phyloP scores from a whole-genome alignment of 768 basidiomycete species.

The Boletus rufocinnamomeus region DNA sequence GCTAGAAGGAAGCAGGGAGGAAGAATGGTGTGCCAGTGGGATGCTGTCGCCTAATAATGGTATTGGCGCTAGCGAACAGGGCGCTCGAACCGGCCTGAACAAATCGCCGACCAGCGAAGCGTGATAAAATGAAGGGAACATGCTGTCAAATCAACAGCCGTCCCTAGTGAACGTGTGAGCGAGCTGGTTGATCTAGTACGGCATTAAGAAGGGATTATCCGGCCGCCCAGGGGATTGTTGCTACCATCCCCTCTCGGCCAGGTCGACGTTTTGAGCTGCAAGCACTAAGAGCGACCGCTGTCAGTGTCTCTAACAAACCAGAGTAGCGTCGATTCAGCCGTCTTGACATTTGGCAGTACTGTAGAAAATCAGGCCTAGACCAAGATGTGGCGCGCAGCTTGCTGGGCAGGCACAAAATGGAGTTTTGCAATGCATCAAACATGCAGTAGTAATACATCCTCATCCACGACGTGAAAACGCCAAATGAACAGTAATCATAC shows the following conservation, averaged over 20 bases:
- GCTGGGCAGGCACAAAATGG: neutral
- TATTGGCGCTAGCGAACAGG: constrained; percentile 2
- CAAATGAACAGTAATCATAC: neutral
- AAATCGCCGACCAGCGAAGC: constrained; percentile 3
- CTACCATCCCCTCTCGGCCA: neutral
- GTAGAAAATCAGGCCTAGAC: neutral
- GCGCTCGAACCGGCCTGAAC: neutral
- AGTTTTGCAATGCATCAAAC: neutral
- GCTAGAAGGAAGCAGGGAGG: neutral
- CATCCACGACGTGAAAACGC: too few species aligned
- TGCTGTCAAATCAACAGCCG: neutral
- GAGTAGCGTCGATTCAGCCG: neutral
- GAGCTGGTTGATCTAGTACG: neutral
- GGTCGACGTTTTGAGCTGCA: neutral
- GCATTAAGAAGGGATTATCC: neutral
- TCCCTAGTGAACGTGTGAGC: constrained; percentile 13
- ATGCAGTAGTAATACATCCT: too few species aligned
- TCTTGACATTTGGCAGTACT: too few species aligned
- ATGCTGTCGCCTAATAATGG: constrained; percentile 2
- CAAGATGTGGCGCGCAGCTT: neutral
- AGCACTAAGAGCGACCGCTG: neutral
- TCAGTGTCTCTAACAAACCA: too few species aligned
- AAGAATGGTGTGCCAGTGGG: neutral
- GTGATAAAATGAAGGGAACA: neutral
- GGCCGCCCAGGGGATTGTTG: too few species aligned